Base-by-base conservation (phyloP, 768 basidiomycete genomes). In the Roridomyces roridus region DNA sequence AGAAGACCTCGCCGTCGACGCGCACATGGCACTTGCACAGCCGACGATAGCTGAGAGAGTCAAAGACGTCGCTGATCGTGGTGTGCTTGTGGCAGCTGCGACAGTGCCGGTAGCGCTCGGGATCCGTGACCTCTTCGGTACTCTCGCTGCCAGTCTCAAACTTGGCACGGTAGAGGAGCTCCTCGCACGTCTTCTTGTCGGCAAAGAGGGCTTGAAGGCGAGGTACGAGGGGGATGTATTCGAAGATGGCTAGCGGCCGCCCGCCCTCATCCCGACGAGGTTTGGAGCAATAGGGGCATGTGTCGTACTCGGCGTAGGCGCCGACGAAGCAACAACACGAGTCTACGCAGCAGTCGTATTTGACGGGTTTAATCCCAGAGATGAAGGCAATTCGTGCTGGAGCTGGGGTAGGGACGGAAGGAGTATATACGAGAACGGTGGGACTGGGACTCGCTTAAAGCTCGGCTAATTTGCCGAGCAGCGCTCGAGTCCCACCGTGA, bases 331-430 rank as follows among this genome's bases (percentile, higher is more conserved):
- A 73, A 46, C 64, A 64, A 57, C 81, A 82, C 0, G 74, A 77
- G 46, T 77, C 74, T 21, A 65, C 45, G 63, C 81, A 83, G 61
- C 79, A 81, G 62, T 81, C 63, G 62, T 68, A 77, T 8, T 34
- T 8, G 18, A 39, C 48, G 1, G 48, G 34, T 47, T 50, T 51
- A 18, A 57, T 20, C 6, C 47, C 55, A 0, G 48, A 57, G 12
- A 57, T 5, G 21, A 50, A 45, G 10, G 47, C 24, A 18, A 57
- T 45, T 44, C 35, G n/a, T 4, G 51, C 29, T 53, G 51, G 3
- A 53, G 51, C 17, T 53, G 41, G 21, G 43, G 12, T 9, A 53
- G 51, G 21, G 51, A 53, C 1, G 51, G n/a, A n/a, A n/a, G n/a
- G n/a, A n/a, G n/a, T n/a, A n/a, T n/a, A n/a, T n/a, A n/a, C n/a